phyloP scores from a whole-genome alignment of 805 yeast species.

The Priceomyces fermenticarens region DNA sequence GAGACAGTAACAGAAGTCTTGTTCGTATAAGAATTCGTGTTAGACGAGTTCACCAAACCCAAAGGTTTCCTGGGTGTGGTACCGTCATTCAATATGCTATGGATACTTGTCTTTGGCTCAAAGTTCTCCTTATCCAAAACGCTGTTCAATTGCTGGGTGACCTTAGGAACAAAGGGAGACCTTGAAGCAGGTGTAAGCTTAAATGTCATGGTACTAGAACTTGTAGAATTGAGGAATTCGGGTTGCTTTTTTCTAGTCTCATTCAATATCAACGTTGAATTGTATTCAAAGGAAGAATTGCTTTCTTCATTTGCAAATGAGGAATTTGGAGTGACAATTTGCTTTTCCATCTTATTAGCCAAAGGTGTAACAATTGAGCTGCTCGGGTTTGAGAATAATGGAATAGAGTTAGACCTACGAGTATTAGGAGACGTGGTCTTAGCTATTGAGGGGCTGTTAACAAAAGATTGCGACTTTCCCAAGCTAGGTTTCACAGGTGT shows the following conservation, averaged over 20 bases:
- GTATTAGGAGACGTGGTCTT: conserved; percentile 15
- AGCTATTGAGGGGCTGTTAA: conserved; percentile 13
- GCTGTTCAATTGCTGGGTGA: conserved; percentile 3
- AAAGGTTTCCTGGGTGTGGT: conserved; percentile 24
- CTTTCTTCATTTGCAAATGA: conserved; percentile 11
- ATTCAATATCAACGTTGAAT: conserved; percentile 13
- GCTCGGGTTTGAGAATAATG: conserved; percentile 1
- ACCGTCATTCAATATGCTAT: conserved; percentile 14
- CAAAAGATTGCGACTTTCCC: conserved; percentile 20
- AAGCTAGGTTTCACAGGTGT: conserved; percentile 22
- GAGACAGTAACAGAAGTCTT: background rate
- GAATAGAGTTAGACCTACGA: conserved; percentile 15
- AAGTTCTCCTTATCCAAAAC: conserved; percentile 14
- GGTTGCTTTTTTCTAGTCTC: conserved; percentile 38
- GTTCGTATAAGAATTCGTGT: conserved; percentile 8
- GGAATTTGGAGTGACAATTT: conserved; percentile 7
- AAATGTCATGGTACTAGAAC: conserved; percentile 32
- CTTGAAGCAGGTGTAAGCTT: conserved; percentile 28
- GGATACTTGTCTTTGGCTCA: conserved; percentile 13
- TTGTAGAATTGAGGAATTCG: conserved; percentile 23
- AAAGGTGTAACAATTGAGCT: conserved; percentile 6
- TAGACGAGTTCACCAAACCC: conserved; percentile 15
- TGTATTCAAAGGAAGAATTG: conserved; percentile 16
- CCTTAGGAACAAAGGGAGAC: conserved; percentile 4
- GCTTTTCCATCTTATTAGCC: conserved; percentile 4